phyloP scores from a whole-genome alignment of 768 basidiomycete species.

The Glaciozyma antarctica region DNA sequence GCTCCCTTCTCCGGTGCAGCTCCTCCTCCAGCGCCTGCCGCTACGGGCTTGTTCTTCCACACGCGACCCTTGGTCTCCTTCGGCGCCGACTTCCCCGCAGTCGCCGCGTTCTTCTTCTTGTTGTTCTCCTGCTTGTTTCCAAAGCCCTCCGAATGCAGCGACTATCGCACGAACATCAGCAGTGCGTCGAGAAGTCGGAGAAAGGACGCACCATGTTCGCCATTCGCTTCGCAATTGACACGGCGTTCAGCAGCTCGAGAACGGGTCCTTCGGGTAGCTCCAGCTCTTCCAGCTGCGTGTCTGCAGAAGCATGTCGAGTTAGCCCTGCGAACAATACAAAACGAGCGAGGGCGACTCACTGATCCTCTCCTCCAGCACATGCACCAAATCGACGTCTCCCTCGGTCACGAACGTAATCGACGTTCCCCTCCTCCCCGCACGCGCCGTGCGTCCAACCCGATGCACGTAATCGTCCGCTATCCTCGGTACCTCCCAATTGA shows the following conservation, averaged over 20 bases:
- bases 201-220: constrained; percentile 82
- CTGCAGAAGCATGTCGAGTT: constrained; percentile 40
- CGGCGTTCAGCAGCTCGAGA: constrained; percentile 70
- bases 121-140: constrained; percentile 80
- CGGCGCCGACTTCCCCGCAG: no score
- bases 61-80: no score
- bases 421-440: constrained; percentile 79
- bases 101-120: constrained; percentile 34
- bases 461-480: constrained; percentile 85
- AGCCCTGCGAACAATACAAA: no score
- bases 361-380: constrained; percentile 75
- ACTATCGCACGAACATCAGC: constrained; percentile 24
- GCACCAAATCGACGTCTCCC: constrained; percentile 71
- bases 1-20: no score
- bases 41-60: no score
- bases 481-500: constrained; percentile 92
- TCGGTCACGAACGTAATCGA: constrained; percentile 94
- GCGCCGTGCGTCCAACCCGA: constrained; percentile 90
- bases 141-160: constrained; percentile 75
- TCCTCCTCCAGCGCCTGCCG: no score
- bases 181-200: background rate
- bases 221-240: constrained; percentile 84
- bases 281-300: constrained; percentile 66
- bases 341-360: constrained; percentile 46
- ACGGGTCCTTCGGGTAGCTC: constrained; percentile 67